A percentile compares a stretch with the other conserved stretches of the same genome.
Evolutionary conservation across 352 stramenopile species (phyloP).

Genomic region (Globisporangium heterothallicum): DNA sequence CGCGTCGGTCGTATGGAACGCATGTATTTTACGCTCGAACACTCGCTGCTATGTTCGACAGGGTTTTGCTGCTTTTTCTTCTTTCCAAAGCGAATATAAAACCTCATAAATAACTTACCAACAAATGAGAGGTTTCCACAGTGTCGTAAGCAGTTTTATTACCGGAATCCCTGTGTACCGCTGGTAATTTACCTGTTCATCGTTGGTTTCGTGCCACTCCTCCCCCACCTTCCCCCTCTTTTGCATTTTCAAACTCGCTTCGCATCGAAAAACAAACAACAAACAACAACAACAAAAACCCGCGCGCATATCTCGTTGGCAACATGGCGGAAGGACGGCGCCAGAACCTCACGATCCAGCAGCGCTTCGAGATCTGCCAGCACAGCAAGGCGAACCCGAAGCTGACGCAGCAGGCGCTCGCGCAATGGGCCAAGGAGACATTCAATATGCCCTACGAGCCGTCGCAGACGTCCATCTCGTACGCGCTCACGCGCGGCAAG

Average conservation of each 20-base stretch:
- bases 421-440: slow-evolving; percentile 67
- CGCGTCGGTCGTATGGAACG: too few species aligned
- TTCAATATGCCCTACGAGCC: slow-evolving; percentile 66
- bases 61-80: not conserved
- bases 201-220: slow-evolving; percentile 1
- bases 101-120: not conserved
- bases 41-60: too few species aligned
- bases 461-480: slow-evolving; percentile 79
- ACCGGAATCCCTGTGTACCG: not conserved
- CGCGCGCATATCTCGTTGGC: not conserved
- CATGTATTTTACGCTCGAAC: too few species aligned
- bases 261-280: too few species aligned
- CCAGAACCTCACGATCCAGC: slow-evolving; percentile 73
- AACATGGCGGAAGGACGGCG: not conserved
- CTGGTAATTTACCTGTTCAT: not conserved
- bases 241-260: not conserved
- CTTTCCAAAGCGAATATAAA: not conserved
- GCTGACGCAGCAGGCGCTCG: slow-evolving; percentile 66
- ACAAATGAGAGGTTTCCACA: not conserved
- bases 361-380: slow-evolving; percentile 77
- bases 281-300: not conserved
- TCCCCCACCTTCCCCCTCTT: not conserved
- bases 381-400: slow-evolving; percentile 67
- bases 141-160: not conserved
- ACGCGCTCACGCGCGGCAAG: slow-evolving; percentile 72